A percentile compares a stretch with the other conserved stretches of the same genome.
Evolutionary conservation across 129 eudicot genomes (phyloP).

Genomic region (Scalesia atractyloides): DNA sequence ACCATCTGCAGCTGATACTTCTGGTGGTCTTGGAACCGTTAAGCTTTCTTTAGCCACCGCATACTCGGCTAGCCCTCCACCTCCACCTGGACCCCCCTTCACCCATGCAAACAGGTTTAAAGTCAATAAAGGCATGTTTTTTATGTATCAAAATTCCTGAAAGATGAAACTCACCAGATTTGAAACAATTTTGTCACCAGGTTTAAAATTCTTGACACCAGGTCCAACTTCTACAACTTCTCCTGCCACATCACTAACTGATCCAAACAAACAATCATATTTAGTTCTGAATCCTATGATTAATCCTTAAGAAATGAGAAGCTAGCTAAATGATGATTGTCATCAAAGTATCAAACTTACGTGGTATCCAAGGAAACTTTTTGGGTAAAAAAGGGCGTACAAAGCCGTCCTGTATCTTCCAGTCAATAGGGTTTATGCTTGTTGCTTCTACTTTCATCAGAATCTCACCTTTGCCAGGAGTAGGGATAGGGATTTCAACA

Average conservation of each 20-base stretch:
- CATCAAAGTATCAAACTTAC: constrained; percentile 25
- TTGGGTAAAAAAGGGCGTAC: constrained; percentile 54
- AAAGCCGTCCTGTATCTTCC: constrained; percentile 60
- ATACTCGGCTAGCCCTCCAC: constrained; percentile 64
- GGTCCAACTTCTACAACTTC: neutral
- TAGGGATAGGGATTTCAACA: constrained; percentile 67
- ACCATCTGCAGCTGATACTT: constrained; percentile 58
- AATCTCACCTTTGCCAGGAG: constrained; percentile 50
- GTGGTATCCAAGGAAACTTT: constrained; percentile 59
- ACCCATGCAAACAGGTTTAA: no score
- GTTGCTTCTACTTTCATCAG: constrained; percentile 55
- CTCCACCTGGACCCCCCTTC: constrained; percentile 48
- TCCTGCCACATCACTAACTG: neutral
- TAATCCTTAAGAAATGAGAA: no score
- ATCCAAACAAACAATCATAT: neutral
- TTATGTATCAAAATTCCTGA: neutral
- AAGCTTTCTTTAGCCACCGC: constrained; percentile 43
- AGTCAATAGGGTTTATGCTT: constrained; percentile 56
- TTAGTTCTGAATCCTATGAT: no score
- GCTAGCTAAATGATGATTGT: neutral
- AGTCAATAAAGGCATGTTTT: no score
- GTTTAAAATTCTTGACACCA: neutral
- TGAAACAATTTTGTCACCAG: constrained; percentile 2
- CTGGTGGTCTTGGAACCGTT: constrained; percentile 52
- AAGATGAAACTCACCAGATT: constrained; percentile 30